Base-by-base conservation (phyloP, 257 asterid species). In the Pogostemon cablin region DNA sequence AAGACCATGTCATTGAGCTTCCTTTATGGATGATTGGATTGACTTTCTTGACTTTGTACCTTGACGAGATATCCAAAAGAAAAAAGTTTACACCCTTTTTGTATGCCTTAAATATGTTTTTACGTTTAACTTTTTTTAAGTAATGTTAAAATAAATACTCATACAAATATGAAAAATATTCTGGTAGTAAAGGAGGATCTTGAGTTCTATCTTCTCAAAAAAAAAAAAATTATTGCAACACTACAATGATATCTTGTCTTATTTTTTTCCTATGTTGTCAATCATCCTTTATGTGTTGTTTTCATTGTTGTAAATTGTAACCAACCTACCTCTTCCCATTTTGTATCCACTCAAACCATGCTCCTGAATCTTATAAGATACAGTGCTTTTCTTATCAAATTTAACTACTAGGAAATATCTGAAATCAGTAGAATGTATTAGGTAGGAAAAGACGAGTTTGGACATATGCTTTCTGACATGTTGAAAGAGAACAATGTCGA, bases 361-460 rank as follows among this genome's bases (percentile, higher is more conserved):
- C 38, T 20, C 41, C 61, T 42, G 62, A 17, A 44, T 74, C 57
- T 56, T 62, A 34, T 39, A 6, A 8, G 17, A 35, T 7, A 68
- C 6, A 58, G 43, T 43, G 10, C 72, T 47, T 54, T 62, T 34
- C 46, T 34, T 63, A 50, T 65, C 50, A 9, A 43, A 53, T 64
- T 65, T 65, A 38, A 67, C 55, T 50, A 69, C 11, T n/a, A 40
- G 10, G 0, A 25, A 48, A 20, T 58, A 62, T 46, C 75, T 67
- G 66, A 63, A 73, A 70, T 32, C 3, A 37, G 35, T 65, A 10
- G 35, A 9, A 43, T 69, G 65, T 74, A 38, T 67, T 77, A 93
- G 99, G 99, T 93, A 50, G 99, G 99, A 3, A 80, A 87, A 2
- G 99, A 93, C 71, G 99, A 91, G 53, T 93, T 93, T 34, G 99